Evolutionary conservation across 352 stramenopile species (phyloP).

Genomic region (Globisporangium megalacanthum): DNA sequence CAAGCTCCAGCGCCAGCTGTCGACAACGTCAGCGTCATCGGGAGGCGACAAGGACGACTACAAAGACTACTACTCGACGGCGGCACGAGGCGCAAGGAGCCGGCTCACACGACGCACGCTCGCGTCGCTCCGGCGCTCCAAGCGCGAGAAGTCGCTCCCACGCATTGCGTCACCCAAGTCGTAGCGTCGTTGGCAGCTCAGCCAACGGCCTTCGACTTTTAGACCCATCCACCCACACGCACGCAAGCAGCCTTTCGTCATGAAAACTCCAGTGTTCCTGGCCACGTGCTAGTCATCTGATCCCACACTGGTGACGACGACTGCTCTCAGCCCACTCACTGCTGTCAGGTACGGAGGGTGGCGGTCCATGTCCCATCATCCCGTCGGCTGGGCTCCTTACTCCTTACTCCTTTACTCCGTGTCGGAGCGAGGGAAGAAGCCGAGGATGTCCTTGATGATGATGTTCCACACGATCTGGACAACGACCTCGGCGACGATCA

Average conservation of each 20-base stretch:
- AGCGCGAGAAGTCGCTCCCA: constrained; percentile 31
- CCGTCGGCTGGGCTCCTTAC: too few relatives aligned
- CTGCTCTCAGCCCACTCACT: too few relatives aligned
- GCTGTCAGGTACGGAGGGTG: too few relatives aligned
- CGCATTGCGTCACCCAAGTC: constrained; percentile 18
- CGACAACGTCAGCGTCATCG: constrained; percentile 19
- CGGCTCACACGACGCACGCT: constrained; percentile 17
- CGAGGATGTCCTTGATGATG: constrained; percentile 85
- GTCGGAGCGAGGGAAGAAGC: constrained; percentile 73
- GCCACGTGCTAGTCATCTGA: too few relatives aligned
- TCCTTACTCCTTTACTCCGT: constrained; percentile 18
- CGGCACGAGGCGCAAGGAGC: constrained; percentile 7
- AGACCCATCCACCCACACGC: too few relatives aligned
- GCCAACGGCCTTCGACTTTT: too few relatives aligned
- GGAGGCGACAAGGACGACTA: constrained; percentile 21
- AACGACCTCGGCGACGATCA: constrained; percentile 89
- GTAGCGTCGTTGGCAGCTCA: not conserved
- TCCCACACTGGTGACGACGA: too few relatives aligned
- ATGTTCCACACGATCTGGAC: constrained; percentile 88
- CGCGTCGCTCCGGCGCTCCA: constrained; percentile 21
- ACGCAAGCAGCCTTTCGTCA: too few relatives aligned
- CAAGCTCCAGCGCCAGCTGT: constrained; percentile 27
- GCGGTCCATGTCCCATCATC: too few relatives aligned
- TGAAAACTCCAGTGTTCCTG: too few relatives aligned
- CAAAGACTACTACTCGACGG: constrained; percentile 21